Evolutionary conservation across 2,329 filamentous ascomycete species (phyloP).

Genomic region (Penicillium sclerotigenum): DNA sequence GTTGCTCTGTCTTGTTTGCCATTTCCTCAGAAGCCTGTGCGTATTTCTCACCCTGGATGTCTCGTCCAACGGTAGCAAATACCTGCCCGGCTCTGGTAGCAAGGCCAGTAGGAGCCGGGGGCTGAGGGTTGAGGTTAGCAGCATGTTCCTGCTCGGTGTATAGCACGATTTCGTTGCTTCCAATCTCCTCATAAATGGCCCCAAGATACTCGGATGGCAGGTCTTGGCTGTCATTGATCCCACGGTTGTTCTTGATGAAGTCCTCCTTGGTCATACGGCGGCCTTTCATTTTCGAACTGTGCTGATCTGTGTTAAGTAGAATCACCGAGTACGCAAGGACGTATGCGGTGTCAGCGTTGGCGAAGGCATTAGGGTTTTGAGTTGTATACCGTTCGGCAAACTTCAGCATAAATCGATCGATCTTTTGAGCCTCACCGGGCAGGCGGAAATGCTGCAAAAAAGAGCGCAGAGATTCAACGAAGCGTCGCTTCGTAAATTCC

Average conservation of each 20-base stretch:
- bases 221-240: slow-evolving; percentile 95
- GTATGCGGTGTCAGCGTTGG: slow-evolving; percentile 96
- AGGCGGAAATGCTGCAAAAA: slow-evolving; percentile 94
- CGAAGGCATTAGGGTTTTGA: slow-evolving; percentile 94
- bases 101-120: slow-evolving; percentile 63
- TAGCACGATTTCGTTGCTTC: slow-evolving; percentile 85
- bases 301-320: slow-evolving; percentile 91
- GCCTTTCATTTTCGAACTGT: slow-evolving; percentile 78
- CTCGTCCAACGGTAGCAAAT: slow-evolving; percentile 84
- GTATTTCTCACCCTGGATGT: slow-evolving; percentile 88
- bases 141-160: slow-evolving; percentile 88
- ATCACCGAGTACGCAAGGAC: slow-evolving; percentile 96
- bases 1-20: slow-evolving; percentile 71
- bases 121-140: slow-evolving; percentile 67
- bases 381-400: slow-evolving; percentile 95
- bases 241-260: slow-evolving; percentile 98
- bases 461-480: slow-evolving; percentile 85
- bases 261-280: slow-evolving; percentile 92
- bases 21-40: slow-evolving; percentile 96
- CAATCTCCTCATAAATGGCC: slow-evolving; percentile 89
- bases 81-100: slow-evolving; percentile 83
- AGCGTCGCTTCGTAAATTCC: slow-evolving; percentile 87
- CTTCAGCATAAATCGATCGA: slow-evolving; percentile 98
- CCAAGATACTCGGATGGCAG: slow-evolving; percentile 88
- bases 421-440: slow-evolving; percentile 96